Evolutionary conservation across 192 early-diverging fungal species (phyloP).

Genomic region (Haplosporangium gracile): DNA sequence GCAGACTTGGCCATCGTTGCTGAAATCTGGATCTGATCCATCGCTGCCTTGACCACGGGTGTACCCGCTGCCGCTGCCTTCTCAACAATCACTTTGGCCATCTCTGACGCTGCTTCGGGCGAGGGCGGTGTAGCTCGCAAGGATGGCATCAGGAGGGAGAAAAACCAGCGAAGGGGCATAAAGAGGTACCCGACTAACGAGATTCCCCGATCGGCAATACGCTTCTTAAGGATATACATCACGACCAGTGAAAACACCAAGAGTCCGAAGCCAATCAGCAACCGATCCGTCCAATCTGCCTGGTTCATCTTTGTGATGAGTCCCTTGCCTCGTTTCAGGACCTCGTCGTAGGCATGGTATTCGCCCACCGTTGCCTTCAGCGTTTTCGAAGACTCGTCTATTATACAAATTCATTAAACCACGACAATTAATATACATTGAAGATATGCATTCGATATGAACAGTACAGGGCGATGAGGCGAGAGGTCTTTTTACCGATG

Average conservation of each 20-base stretch:
- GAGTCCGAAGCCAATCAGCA: constrained; percentile 71
- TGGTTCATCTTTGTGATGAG: constrained; percentile 74
- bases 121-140: not conserved
- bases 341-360: constrained; percentile 67
- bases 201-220: constrained; percentile 70
- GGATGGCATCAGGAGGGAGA: constrained; percentile 40
- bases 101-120: not conserved
- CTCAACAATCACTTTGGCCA: not conserved
- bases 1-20: not conserved
- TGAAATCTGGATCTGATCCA: constrained; percentile 5
- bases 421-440: constrained; percentile 3
- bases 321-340: constrained; percentile 67
- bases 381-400: constrained; percentile 72
- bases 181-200: constrained; percentile 42
- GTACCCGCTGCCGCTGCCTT: not conserved
- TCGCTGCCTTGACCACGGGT: not conserved
- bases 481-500: constrained; percentile 58
- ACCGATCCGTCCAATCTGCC: constrained; percentile 77
- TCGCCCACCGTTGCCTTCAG: constrained; percentile 64
- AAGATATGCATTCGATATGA: not conserved
- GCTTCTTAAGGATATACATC: constrained; percentile 72
- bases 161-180: constrained; percentile 47
- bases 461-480: not conserved
- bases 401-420: not conserved
- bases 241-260: constrained; percentile 73